Evolutionary conservation across 352 stramenopile species (phyloP).

Genomic region (Phytopythium mirpurense): DNA sequence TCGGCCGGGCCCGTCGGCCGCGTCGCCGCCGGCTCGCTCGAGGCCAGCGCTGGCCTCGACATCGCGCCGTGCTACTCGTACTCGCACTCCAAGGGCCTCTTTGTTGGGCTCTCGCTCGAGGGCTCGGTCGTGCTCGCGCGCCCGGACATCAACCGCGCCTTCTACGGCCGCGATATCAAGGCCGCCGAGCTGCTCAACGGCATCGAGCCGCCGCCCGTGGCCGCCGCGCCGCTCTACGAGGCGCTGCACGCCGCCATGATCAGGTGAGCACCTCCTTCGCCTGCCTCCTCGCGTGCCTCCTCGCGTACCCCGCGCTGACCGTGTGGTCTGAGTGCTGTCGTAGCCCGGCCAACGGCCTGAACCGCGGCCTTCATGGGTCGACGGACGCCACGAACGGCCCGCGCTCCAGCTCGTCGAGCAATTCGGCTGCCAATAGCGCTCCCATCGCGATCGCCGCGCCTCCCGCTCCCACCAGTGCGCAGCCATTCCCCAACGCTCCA

Average conservation of each 20-base stretch:
- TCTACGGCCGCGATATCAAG: conserved; percentile 84
- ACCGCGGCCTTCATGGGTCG: conserved; percentile 26
- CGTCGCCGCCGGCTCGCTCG: conserved; percentile 64
- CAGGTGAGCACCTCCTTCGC: conserved; percentile 26
- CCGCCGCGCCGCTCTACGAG: conserved; percentile 82
- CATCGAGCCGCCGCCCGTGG: conserved; percentile 71
- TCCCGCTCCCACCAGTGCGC: conserved; percentile 11
- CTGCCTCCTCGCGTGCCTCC: too few relatives aligned
- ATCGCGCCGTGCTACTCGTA: conserved; percentile 91
- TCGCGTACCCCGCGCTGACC: too few relatives aligned
- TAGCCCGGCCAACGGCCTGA: conserved; percentile 62
- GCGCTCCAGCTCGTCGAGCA: background rate
- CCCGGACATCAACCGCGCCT: conserved; percentile 87
- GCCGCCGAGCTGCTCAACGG: conserved; percentile 71
- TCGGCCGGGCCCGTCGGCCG: conserved; percentile 89
- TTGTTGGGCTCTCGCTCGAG: conserved; percentile 87
- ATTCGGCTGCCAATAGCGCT: conserved; percentile 1
- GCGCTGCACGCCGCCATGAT: conserved; percentile 59
- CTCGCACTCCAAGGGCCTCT: conserved; percentile 89
- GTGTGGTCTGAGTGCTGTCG: too few relatives aligned
- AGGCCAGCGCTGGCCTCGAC: conserved; percentile 69
- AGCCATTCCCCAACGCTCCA: conserved; percentile 31
- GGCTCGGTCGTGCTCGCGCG: conserved; percentile 88
- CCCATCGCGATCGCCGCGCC: conserved; percentile 11
- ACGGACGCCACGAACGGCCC: conserved; percentile 8